Base-by-base conservation (phyloP, 108 stramenopile species). In the Poteriospumella lacustris region DNA sequence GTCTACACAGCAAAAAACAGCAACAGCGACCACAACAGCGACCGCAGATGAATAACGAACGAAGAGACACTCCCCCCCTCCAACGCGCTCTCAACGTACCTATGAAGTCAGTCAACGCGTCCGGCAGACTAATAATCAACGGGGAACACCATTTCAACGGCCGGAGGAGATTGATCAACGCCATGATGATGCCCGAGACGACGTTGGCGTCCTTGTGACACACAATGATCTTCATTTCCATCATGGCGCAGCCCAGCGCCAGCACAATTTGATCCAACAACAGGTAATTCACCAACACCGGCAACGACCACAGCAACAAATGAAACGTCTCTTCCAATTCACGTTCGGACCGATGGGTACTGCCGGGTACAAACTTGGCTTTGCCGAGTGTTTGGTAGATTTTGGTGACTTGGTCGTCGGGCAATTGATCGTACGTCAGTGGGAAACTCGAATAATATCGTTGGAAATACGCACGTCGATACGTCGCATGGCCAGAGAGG, bases 161-260 rank as follows among this genome's bases (percentile, higher is more conserved):
- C 31, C 42, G 38, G 5, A 73, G 41, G 33, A 73, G 47, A 15
- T 42, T 3, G 31, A 73, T 26, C 3, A 73, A 24, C 26, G 70
- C 3, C 9, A 73, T 5, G 9, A 73, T 56, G 31, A 44, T 28
- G 19, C n/a, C 33, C 5, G 70, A 73, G 28, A 73, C 26, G 36
- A 73, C 33, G 31, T 73, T 56, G 3, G 36, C 9, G 42, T 73
- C 47, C 31, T 56, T 73, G 28, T 44, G 47, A 26, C 42, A 28
- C 12, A 73, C 47, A 52, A 73, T 56, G 31, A 73, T 73, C 5
- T 73, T 73, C 70, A 73, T 73, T 38, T 73, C 70, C 3, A 9
- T 34, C 12, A 73, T 28, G 33, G 70, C 70, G 24, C 70, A 73
- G 9, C 70, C 70, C 42, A 73, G 42, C 15, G 70, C 70, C 12